Evolutionary conservation across 805 yeast species (phyloP).

Genomic region (Isabelozyma pseudorhagii): DNA sequence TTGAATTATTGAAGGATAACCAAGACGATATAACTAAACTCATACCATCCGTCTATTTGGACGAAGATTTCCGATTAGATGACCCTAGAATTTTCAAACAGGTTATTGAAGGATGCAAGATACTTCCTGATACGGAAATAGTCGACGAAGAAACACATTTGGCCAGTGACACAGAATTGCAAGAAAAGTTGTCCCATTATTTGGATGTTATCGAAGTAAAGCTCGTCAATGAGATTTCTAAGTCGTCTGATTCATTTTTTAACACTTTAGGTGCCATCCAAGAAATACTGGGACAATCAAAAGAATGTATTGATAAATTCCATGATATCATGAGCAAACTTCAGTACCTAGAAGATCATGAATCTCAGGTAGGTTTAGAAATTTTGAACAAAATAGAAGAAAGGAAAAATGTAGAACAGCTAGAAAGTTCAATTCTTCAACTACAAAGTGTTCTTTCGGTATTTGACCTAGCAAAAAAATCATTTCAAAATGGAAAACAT

Average conservation of each 20-base stretch:
- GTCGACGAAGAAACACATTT: conserved; percentile 25
- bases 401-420: conserved; percentile 54
- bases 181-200: conserved; percentile 76
- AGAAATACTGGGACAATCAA: conserved; percentile 54
- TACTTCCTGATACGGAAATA: conserved; percentile 27
- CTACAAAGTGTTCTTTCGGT: conserved; percentile 34
- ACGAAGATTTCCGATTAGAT: conserved; percentile 71
- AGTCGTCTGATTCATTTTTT: conserved; percentile 81
- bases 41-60: conserved; percentile 71
- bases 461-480: conserved; percentile 32
- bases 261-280: conserved; percentile 78
- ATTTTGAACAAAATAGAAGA: conserved; percentile 49
- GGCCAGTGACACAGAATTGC: conserved; percentile 56
- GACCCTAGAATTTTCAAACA: conserved; percentile 80
- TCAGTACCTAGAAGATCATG: conserved; percentile 42
- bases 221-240: conserved; percentile 76
- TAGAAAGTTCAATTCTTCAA: conserved; percentile 63
- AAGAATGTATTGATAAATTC: conserved; percentile 46
- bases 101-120: conserved; percentile 61
- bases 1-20: conserved; percentile 1
- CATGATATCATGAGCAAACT: conserved; percentile 46
- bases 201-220: conserved; percentile 82
- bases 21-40: background rate
- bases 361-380: conserved; percentile 49
- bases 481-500: conserved; percentile 44